These are phyloP conservation scores for Xylona heveae DNA, from an alignment of 495 filamentous ascomycete genomes.

Conservation along the genomic window DNA sequence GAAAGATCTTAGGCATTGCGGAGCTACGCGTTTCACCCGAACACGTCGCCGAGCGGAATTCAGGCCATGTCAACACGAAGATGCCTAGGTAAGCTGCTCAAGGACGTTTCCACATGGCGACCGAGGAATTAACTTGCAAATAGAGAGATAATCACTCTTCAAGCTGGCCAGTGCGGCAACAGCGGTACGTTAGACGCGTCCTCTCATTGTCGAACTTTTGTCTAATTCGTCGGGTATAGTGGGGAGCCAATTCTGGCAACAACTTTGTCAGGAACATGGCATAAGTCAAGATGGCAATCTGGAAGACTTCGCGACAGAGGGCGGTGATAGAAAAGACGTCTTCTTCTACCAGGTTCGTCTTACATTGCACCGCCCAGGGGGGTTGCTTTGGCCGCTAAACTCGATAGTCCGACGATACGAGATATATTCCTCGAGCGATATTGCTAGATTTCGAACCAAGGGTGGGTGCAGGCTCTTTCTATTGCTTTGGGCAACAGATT, in stretches of 20 bases:
- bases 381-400: neutral
- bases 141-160: slow-evolving; percentile 98
- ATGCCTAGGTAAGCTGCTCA: slow-evolving; percentile 10
- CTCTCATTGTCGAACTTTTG: too few relatives aligned
- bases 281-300: slow-evolving; percentile 94
- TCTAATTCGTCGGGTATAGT: slow-evolving; percentile 26
- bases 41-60: too few relatives aligned
- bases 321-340: slow-evolving; percentile 93
- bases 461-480: slow-evolving; percentile 22
- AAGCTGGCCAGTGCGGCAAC: slow-evolving; percentile 98
- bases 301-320: slow-evolving; percentile 87
- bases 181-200: slow-evolving; percentile 46
- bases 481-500: neutral
- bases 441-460: slow-evolving; percentile 86
- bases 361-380: neutral
- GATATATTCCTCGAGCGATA: slow-evolving; percentile 94
- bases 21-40: too few relatives aligned
- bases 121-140: neutral
- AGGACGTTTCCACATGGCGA: neutral
- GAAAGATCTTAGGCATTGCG: too few relatives aligned
- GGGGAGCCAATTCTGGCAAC: slow-evolving; percentile 91
- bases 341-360: slow-evolving; percentile 78
- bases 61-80: too few relatives aligned
- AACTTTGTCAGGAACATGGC: slow-evolving; percentile 91
- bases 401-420: slow-evolving; percentile 65